Conservation (phyloP, 768 basidiomycete species). For the Leccinum truebloodii region DNA sequence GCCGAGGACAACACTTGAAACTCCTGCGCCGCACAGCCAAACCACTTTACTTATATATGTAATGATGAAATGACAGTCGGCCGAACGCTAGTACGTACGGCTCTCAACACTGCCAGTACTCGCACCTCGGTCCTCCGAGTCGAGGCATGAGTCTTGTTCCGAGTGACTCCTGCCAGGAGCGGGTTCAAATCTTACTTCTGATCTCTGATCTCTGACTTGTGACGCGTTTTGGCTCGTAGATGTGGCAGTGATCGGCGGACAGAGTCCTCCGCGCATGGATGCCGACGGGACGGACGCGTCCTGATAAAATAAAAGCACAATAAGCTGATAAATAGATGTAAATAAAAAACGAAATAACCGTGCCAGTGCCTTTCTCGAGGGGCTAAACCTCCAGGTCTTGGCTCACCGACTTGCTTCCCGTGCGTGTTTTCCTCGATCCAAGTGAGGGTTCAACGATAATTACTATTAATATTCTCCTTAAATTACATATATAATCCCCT, state of each 20-base stretch:
- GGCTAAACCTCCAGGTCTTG: neutral
- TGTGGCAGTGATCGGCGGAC: neutral
- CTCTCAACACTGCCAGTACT: neutral
- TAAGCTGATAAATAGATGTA: neutral
- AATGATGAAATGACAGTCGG: neutral
- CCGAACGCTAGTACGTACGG: neutral
- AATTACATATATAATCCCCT: constrained; percentile 31
- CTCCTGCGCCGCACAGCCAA: neutral
- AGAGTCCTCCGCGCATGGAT: neutral
- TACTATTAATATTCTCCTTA: constrained; percentile 1
- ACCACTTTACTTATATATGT: neutral
- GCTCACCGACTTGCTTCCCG: neutral
- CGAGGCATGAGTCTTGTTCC: neutral
- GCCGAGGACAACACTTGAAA: neutral
- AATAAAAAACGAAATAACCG: neutral
- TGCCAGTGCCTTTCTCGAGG: neutral
- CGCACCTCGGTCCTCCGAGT: neutral
- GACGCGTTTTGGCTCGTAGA: neutral
- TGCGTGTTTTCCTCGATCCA: neutral
- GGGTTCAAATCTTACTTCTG: neutral
- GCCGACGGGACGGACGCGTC: neutral
- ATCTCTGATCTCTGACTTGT: neutral
- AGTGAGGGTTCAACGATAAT: neutral
- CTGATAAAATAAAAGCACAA: neutral
- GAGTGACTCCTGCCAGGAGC: neutral